Evolutionary conservation across 2,329 filamentous ascomycete species (phyloP), one percentile per base, ranked within the genome.

Genomic region (Apiospora phragmitis): DNA sequence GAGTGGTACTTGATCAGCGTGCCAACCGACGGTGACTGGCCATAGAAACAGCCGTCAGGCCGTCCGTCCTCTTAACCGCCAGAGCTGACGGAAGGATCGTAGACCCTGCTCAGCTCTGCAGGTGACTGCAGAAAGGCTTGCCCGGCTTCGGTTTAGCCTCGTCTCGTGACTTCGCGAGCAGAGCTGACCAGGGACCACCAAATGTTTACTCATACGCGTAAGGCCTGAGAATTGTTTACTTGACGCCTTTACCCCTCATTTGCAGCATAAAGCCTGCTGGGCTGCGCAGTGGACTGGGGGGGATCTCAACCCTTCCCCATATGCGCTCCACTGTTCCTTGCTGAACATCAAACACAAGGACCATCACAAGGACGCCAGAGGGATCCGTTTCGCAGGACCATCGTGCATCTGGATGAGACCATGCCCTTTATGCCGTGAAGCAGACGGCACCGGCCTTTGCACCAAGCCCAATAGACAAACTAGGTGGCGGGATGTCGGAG

Each of bases 141-240:
- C 7, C 67, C 45, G 3, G 18, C 32, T 68, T 24, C 21, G 26
- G 65, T n/a, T 26, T 67, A 67, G 67, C 21, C 18, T 24, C 43
- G 45, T 68, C 67, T 42, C 67, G 67, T 68, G 67, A 68, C 67
- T 51, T 68, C 67, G 67, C 67, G 67, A 68, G 18, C 45, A 49
- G 43, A 12, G 29, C 47, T 29, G 32, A 38, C 67, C 67, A 32
- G 47, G 43, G 29, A 8, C 26, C 21, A 26, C 66, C 24, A 41
- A 51, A 55, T 68, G 67, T 68, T 68, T 68, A 68, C 67, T 68
- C 16, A 21, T 16, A 55, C 67, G 45, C 65, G 65, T 47, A 16
- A 38, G 29, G n/a, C 49, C 49, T 32, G 26, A 55, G 42, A n/a
- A 49, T 55, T 68, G 67, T 68, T 68, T 68, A 68, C 67, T 55